A percentile compares a stretch with the other conserved stretches of the same genome.
Evolutionary conservation across 306 rosid genomes (phyloP).

Genomic region (Pterocarpus santalinus): DNA sequence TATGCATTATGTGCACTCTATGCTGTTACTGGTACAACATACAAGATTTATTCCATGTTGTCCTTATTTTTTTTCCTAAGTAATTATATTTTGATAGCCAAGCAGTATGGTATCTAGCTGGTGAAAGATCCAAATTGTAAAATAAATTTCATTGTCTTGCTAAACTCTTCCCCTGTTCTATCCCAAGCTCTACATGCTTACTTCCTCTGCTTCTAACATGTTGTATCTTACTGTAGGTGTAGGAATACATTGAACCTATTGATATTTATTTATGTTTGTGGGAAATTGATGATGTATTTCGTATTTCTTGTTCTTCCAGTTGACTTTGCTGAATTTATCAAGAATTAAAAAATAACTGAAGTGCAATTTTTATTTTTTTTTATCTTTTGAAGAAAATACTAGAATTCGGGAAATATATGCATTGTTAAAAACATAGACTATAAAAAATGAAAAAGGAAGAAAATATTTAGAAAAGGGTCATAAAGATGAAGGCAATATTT

Average conservation of each 20-base stretch:
- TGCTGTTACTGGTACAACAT: constrained; percentile 87
- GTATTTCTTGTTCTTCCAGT: too few relatives aligned
- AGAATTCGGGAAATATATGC: background rate
- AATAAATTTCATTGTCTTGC: constrained; percentile 19
- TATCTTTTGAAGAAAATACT: background rate
- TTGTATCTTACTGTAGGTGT: background rate
- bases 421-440: background rate
- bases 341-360: background rate
- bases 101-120: constrained; percentile 15
- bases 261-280: background rate
- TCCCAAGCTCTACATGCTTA: too few relatives aligned
- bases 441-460: background rate
- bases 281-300: too few relatives aligned
- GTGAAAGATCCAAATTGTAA: constrained; percentile 31
- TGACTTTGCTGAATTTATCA: background rate
- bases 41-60: constrained; percentile 36
- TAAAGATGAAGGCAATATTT: background rate
- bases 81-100: constrained; percentile 4
- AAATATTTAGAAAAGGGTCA: background rate
- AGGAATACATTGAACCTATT: constrained; percentile 19
- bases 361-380: background rate
- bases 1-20: constrained; percentile 96
- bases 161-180: constrained; percentile 3
- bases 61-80: constrained; percentile 21
- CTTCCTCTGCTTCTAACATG: background rate